phyloP scores from a whole-genome alignment of 108 stramenopile genomes.

The Skeletonema marinoi region DNA sequence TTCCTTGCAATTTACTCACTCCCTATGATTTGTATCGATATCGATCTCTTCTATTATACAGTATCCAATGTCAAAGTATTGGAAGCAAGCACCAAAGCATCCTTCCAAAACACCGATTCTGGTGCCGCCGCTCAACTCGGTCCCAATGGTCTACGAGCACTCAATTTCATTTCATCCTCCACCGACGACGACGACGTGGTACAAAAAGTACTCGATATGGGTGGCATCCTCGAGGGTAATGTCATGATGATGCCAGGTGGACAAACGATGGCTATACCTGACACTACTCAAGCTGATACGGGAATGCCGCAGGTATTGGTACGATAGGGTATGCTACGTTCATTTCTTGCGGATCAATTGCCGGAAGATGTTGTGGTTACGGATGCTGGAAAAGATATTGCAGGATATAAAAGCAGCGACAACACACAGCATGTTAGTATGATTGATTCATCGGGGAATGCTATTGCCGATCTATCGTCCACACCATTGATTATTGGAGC shows the following conservation, averaged over 20 bases:
- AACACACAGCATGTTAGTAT: neutral
- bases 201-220: conserved; percentile 9
- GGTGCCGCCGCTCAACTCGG: conserved; percentile 15
- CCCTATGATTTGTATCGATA: too few relatives aligned
- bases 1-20: neutral
- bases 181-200: neutral
- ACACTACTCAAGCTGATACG: neutral
- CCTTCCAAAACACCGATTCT: neutral
- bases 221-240: neutral
- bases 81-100: conserved; percentile 1
- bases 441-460: neutral
- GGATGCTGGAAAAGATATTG: neutral
- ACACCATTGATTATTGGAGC: conserved; percentile 12
- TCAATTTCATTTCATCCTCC: conserved; percentile 4
- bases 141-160: conserved; percentile 10
- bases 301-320: neutral
- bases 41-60: too few relatives aligned
- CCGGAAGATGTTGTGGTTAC: neutral
- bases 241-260: conserved; percentile 4
- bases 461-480: neutral
- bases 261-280: conserved; percentile 8
- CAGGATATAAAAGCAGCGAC: neutral
- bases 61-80: conserved; percentile 6
- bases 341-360: neutral
- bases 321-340: neutral